phyloP scores from a whole-genome alignment of 1,284 basidiomycete genomes.

The Cerioporus squamosus region DNA sequence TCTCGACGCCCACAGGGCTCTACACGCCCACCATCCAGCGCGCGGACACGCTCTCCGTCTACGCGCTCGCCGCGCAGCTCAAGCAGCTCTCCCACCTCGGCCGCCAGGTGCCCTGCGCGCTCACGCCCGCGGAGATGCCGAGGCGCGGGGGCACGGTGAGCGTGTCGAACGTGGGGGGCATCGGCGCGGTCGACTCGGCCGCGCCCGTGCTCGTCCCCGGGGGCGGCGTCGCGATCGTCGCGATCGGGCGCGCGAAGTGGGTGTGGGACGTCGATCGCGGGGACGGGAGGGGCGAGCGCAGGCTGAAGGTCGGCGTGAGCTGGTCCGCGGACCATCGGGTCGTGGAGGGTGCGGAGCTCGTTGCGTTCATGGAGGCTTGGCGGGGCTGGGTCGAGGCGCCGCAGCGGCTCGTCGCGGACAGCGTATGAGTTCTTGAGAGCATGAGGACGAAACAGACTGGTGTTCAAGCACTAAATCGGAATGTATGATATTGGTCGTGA shows the following conservation, averaged over 20 bases:
- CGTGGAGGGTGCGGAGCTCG: slow-evolving; percentile 92
- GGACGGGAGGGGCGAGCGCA: slow-evolving; percentile 53
- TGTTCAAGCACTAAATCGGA: too few relatives aligned
- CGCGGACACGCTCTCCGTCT: slow-evolving; percentile 64
- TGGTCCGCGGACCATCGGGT: slow-evolving; percentile 94
- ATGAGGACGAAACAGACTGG: background rate
- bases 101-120: slow-evolving; percentile 65
- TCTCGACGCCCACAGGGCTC: slow-evolving; percentile 84
- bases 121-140: slow-evolving; percentile 68
- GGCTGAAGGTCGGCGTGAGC: slow-evolving; percentile 77
- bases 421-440: slow-evolving; percentile 48
- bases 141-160: slow-evolving; percentile 79
- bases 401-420: slow-evolving; percentile 70
- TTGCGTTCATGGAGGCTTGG: slow-evolving; percentile 91
- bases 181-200: slow-evolving; percentile 76
- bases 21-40: slow-evolving; percentile 84
- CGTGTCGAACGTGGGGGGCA: slow-evolving; percentile 85
- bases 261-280: slow-evolving; percentile 67
- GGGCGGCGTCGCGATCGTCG: slow-evolving; percentile 90
- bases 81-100: slow-evolving; percentile 66
- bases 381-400: slow-evolving; percentile 85
- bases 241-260: slow-evolving; percentile 86
- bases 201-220: slow-evolving; percentile 86
- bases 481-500: background rate
- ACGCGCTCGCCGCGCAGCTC: slow-evolving; percentile 68